Evolutionary conservation across 2,329 filamentous ascomycete species (phyloP).

Genomic region (Sphaerostilbella broomeana): DNA sequence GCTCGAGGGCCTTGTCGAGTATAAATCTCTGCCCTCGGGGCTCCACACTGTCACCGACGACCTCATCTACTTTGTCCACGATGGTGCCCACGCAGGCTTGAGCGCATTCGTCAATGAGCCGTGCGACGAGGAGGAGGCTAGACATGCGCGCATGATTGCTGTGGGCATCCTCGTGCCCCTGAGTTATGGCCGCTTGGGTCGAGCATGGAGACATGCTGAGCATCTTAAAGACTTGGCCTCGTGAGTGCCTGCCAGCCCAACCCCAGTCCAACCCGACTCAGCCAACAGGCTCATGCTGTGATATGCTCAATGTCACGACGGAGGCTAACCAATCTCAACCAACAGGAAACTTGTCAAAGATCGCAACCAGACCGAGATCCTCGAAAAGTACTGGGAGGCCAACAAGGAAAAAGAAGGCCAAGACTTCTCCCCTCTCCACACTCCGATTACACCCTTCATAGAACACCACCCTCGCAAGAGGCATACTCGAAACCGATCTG

Average conservation of each 20-base stretch:
- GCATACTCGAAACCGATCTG: constrained; percentile 52
- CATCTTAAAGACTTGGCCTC: constrained; percentile 66
- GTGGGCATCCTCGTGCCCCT: constrained; percentile 84
- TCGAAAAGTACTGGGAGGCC: constrained; percentile 76
- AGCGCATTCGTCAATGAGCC: constrained; percentile 86
- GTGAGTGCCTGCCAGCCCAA: constrained; percentile 35
- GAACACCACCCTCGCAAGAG: constrained; percentile 26
- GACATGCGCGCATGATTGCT: constrained; percentile 88
- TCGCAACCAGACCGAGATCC: constrained; percentile 50
- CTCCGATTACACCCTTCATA: constrained; percentile 28
- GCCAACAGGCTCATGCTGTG: not conserved
- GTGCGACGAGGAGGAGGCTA: constrained; percentile 66
- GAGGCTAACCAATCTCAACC: constrained; percentile 18
- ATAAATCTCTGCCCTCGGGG: constrained; percentile 91
- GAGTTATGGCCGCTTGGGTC: constrained; percentile 76
- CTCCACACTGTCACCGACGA: constrained; percentile 84
- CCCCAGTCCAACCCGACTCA: not conserved
- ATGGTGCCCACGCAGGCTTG: constrained; percentile 70
- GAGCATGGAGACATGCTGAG: constrained; percentile 82
- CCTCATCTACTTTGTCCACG: constrained; percentile 89
- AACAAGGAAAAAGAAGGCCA: constrained; percentile 35
- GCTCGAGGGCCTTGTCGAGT: constrained; percentile 86
- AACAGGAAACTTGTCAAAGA: constrained; percentile 57
- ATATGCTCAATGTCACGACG: not conserved
- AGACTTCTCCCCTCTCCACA: constrained; percentile 28